Percentiles rank a stretch among this genome's conserved stretches.
Conservation (phyloP, 148 eudicot genomes). For the Pouteria glomerata region DNA sequence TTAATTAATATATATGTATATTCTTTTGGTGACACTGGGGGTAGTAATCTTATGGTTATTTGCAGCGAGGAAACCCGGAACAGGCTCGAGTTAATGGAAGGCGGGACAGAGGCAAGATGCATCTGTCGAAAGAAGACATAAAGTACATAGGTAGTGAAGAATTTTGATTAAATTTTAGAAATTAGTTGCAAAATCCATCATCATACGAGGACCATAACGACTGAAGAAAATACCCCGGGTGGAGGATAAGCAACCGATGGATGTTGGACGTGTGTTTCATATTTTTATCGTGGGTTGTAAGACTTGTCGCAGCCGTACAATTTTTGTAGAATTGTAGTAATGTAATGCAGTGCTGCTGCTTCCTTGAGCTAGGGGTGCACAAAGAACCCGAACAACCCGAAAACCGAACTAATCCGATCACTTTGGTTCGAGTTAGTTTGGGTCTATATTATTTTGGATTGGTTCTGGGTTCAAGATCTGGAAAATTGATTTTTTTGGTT, state of each 20-base stretch:
- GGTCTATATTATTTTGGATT: too few species aligned
- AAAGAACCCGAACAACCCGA: too few species aligned
- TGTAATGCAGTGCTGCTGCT: neutral
- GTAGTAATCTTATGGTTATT: neutral
- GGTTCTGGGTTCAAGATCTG: too few species aligned
- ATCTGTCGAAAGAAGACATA: slow-evolving; percentile 58
- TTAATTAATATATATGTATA: too few species aligned
- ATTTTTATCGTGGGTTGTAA: neutral
- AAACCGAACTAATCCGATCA: too few species aligned
- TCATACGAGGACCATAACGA: neutral
- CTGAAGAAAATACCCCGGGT: neutral
- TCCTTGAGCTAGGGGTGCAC: too few species aligned
- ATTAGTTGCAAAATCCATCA: neutral
- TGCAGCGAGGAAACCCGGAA: slow-evolving; percentile 80
- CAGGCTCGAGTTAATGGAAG: slow-evolving; percentile 28
- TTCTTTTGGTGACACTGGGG: neutral
- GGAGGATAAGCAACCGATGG: neutral
- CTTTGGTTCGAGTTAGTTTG: too few species aligned
- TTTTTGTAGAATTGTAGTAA: neutral
- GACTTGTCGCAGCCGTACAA: neutral
- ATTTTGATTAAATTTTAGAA: neutral
- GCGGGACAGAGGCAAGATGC: slow-evolving; percentile 65
- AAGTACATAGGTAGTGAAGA: slow-evolving; percentile 25
- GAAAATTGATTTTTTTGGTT: too few species aligned
- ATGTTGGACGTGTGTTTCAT: neutral